phyloP scores from a whole-genome alignment of 164 flowering plant genomes.

The Magnolia sinica region DNA sequence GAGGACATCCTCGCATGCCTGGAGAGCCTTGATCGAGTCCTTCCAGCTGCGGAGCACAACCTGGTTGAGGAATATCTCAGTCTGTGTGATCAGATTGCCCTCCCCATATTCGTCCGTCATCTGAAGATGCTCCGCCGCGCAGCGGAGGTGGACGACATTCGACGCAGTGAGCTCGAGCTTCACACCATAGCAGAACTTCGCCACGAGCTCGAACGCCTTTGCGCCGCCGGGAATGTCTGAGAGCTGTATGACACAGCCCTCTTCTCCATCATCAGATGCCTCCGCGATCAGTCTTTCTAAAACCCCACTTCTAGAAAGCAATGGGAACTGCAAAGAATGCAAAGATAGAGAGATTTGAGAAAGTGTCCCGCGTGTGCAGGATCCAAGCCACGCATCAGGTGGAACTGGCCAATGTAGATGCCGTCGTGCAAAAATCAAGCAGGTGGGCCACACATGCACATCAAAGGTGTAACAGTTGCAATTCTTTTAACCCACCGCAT shows the following conservation, averaged over 20 bases:
- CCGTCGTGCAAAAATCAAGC: no score
- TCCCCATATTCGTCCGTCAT: constrained; percentile 93
- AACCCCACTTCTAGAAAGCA: constrained; percentile 86
- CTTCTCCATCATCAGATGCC: constrained; percentile 54
- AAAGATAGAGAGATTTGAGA: background rate
- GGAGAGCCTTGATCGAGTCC: constrained; percentile 79
- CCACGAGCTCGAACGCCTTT: constrained; percentile 82
- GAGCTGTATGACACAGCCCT: constrained; percentile 48
- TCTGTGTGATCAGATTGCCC: constrained; percentile 64
- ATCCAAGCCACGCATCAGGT: no score
- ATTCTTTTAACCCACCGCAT: no score
- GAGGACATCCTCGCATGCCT: constrained; percentile 72
- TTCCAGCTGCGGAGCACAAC: constrained; percentile 75
- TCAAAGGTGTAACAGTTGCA: no score
- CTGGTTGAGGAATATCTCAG: constrained; percentile 82
- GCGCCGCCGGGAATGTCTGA: constrained; percentile 78
- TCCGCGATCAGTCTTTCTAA: constrained; percentile 76
- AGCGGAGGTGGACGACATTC: constrained; percentile 78
- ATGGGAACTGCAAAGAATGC: constrained; percentile 62
- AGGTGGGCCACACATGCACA: no score
- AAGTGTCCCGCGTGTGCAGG: background rate
- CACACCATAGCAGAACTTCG: constrained; percentile 92
- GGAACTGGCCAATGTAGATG: no score
- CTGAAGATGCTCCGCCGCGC: constrained; percentile 82
- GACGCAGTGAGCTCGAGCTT: constrained; percentile 86